These are phyloP conservation scores for Smallanthus sonchifolius DNA, from an alignment of 129 eudicot genomes.

Conservation along the genomic window DNA sequence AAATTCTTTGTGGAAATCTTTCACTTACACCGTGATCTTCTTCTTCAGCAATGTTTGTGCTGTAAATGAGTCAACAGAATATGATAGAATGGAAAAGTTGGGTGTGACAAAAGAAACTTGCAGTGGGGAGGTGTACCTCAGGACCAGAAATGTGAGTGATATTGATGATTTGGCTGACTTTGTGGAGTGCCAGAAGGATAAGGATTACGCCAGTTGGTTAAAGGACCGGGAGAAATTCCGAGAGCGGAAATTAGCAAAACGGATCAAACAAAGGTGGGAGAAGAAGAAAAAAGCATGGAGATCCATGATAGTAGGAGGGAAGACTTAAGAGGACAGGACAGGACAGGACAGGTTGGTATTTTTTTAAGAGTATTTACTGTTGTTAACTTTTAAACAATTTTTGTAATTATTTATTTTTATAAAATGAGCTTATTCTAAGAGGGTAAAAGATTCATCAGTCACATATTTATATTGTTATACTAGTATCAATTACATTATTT, in stretches of 20 bases:
- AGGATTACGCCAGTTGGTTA: constrained; percentile 61
- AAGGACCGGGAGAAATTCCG: constrained; percentile 43
- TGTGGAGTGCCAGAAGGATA: constrained; percentile 66
- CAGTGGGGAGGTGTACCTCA: constrained; percentile 58
- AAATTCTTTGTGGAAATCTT: not conserved
- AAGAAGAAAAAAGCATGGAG: constrained; percentile 51
- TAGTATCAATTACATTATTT: no score
- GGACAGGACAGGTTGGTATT: not conserved
- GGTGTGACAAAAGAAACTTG: constrained; percentile 30
- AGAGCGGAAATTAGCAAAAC: constrained; percentile 37
- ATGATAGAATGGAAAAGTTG: constrained; percentile 15
- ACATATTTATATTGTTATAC: no score
- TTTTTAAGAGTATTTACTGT: not conserved
- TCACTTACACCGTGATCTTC: not conserved
- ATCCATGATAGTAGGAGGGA: constrained; percentile 13
- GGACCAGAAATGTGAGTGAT: constrained; percentile 25
- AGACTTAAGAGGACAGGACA: not conserved
- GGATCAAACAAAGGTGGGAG: constrained; percentile 35
- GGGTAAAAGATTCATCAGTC: no score
- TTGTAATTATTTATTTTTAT: not conserved
- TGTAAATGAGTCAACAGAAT: constrained; percentile 18
- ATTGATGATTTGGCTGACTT: constrained; percentile 64
- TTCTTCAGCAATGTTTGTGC: constrained; percentile 30
- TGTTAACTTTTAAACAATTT: not conserved
- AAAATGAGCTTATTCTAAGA: no score